phyloP scores from a whole-genome alignment of 148 eudicot species.

The Cornus kousa region DNA sequence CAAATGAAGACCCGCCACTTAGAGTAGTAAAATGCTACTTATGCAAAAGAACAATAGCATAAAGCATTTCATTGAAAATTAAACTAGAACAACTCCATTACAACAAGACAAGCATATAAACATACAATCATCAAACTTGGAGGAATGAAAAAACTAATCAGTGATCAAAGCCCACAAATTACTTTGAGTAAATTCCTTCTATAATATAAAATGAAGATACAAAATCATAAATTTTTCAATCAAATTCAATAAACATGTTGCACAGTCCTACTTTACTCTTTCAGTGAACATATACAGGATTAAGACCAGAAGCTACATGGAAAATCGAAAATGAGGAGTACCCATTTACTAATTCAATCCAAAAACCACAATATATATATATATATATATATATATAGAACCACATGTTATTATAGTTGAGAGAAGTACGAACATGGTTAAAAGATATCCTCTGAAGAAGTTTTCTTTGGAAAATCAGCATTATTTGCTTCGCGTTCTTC shows the following conservation, averaged over 20 bases:
- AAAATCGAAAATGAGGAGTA: neutral
- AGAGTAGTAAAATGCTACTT: neutral
- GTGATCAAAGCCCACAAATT: neutral
- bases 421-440: constrained; percentile 37
- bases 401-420: neutral
- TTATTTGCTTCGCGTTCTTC: constrained; percentile 17
- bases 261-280: too few species aligned
- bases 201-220: neutral
- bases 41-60: neutral
- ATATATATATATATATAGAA: neutral
- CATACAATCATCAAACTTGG: neutral
- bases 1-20: neutral
- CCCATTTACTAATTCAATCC: neutral
- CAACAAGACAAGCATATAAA: neutral
- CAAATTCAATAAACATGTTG: neutral
- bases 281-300: neutral
- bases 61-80: neutral
- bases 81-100: neutral
- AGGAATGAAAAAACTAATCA: neutral
- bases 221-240: neutral
- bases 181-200: neutral
- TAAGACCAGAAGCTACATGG: neutral
- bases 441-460: constrained; percentile 26
- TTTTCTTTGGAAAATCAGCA: constrained; percentile 38
- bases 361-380: neutral